Base-by-base conservation (phyloP, 2,329 filamentous ascomycete species). In the Magnaporthiopsis rhizophila region DNA sequence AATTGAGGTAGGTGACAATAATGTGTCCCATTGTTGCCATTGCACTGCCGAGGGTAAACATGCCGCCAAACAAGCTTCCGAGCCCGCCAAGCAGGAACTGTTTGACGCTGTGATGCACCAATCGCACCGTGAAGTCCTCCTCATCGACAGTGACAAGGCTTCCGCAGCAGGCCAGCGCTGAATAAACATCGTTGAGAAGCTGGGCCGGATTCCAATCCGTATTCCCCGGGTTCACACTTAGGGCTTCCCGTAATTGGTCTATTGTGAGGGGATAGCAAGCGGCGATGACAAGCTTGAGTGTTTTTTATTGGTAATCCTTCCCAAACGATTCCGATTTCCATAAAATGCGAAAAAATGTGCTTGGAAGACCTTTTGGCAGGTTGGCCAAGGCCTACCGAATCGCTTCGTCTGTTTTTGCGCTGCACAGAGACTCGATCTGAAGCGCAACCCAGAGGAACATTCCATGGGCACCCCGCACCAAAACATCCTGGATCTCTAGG, bases 371-470 rank as follows among this genome's bases (percentile, higher is more conserved):
- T 7, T 64, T 69, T 0, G 75, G 75, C 1, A 77, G 67, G 62
- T 75, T 64, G 0, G 3, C 15, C 0, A 78, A 66, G 0, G 74
- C 71, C 8, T 72, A n/a, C 0, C 71, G 71, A 30, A 80, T 78
- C 0, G 65, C 69, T 0, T 72, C 59, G 58, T 80, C 76, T 0
- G 76, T 76, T 64, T 71, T 69, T 64, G 74, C 73, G 1, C 26
- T 24, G 62, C 76, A 80, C 0, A 78, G 64, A 0, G 72, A 69
- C 13, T 72, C 64, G 8, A 78, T 71, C 63, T 78, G 75, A 2
- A 78, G 68, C 2, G 69, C 69, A 0, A 71, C 74, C 75, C 75
- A 77, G 1, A 77, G 69, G 36, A 77, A 78, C 75, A 78, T 78
- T 21, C 75, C 75, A 26, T 75, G 69, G 0, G 74, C 70, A 1